Evolutionary conservation across 805 yeast genomes (phyloP), one percentile per base, ranked within the genome.

Genomic region (Wickerhamomyces queroliae): DNA sequence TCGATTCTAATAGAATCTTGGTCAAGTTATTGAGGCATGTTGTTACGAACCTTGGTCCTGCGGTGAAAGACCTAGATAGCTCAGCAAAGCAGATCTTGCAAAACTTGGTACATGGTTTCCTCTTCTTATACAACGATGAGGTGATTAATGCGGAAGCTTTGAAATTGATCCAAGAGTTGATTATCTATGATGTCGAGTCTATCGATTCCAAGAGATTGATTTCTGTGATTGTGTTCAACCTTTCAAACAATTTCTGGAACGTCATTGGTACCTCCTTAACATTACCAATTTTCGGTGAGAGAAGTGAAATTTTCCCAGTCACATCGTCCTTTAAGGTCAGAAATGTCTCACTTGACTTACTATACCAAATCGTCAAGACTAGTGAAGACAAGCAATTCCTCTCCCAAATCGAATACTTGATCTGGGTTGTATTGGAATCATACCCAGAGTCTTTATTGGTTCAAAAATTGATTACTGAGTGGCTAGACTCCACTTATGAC

Each of bases 351-450:
- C 70, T 78, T 37, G 71, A 66, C 25, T 72, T 84, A n/a, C 65
- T 80, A 39, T 70, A 67, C 22, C 85, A 83, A 49, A 50, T 83
- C 23, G 64, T 78, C 25, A 76, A 77, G 45, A 67, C 78, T 1
- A 73, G 76, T 2, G 71, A 73, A n/a, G 63, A 66, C 15, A 54
- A 63, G 17, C 53, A 72, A 2, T 67, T 81, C 40, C 53, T 62
- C 2, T 57, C 62, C 12, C 70, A 68, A 2, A 54, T 79, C 7
- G 78, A 78, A 30, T 69, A 64, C 32, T 63, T 74, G 21, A 61
- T 82, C 7, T 86, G 93, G 93, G 63, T 77, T 8, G 75, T 67
- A 26, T 70, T 64, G 45, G 78, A 69, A 61, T 62, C 54, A 11
- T 56, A 60, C 12, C 76, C 79, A 4, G 44, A 58, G 3, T 73